These are phyloP conservation scores for Globisporangium yorkense DNA, from an alignment of 352 stramenopile genomes.

Conservation along the genomic window DNA sequence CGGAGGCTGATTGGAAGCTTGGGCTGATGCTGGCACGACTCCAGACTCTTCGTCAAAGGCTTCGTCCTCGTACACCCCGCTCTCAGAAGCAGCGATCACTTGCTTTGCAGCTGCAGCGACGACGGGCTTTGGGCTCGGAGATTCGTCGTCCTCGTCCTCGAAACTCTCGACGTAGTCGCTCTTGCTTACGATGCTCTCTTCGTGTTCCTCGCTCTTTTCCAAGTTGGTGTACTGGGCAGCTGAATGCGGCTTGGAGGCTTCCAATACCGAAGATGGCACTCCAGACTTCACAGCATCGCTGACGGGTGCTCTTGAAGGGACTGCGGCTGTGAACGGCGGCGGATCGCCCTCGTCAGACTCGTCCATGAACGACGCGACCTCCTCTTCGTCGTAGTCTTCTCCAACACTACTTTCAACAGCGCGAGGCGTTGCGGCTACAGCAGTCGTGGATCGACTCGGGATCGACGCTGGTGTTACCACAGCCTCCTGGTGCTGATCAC, in stretches of 20 bases:
- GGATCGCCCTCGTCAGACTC: constrained; percentile 12
- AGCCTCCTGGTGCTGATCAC: background rate
- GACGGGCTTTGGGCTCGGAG: background rate
- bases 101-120: background rate
- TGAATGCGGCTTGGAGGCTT: background rate
- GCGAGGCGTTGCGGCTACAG: background rate
- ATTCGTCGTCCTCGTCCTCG: background rate
- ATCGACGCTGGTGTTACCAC: background rate
- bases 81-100: constrained; percentile 24
- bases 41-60: constrained; percentile 47
- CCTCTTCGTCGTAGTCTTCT: constrained; percentile 10
- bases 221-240: background rate
- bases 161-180: constrained; percentile 21
- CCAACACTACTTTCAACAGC: constrained; percentile 5
- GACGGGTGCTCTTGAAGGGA: background rate
- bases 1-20: background rate
- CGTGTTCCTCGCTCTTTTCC: constrained; percentile 14
- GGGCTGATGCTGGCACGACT: background rate
- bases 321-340: constrained; percentile 11
- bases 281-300: background rate
- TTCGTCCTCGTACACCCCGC: constrained; percentile 42
- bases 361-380: constrained; percentile 10
- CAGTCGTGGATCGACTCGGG: background rate
- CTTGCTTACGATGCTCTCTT: constrained; percentile 29
- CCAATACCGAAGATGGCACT: background rate